Percentiles rank a stretch among this genome's conserved stretches.
Evolutionary conservation across 148 eudicot genomes (phyloP).

Genomic region (Oxyria digyna): DNA sequence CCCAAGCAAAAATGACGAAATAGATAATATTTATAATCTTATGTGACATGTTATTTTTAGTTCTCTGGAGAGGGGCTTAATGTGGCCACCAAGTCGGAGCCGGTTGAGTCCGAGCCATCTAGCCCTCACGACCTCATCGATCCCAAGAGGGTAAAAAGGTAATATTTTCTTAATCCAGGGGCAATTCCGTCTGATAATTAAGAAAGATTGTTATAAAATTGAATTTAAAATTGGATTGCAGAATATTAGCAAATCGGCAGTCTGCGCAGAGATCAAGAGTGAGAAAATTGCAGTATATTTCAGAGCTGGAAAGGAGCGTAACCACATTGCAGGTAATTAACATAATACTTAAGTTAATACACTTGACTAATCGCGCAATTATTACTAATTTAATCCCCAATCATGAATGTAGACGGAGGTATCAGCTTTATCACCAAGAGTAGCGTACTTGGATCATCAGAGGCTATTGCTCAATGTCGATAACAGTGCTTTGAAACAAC

Average conservation of each 20-base stretch:
- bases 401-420: slow-evolving; percentile 56
- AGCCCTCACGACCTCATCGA: slow-evolving; percentile 32
- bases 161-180: background rate
- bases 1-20: no score
- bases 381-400: background rate
- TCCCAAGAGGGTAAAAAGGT: slow-evolving; percentile 92
- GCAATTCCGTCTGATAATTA: background rate
- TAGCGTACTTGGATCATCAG: slow-evolving; percentile 86
- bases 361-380: background rate
- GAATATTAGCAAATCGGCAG: slow-evolving; percentile 89
- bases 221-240: slow-evolving; percentile 9
- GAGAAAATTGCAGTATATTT: slow-evolving; percentile 88
- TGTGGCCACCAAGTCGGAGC: slow-evolving; percentile 36
- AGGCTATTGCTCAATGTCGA: slow-evolving; percentile 77
- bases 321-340: slow-evolving; percentile 63
- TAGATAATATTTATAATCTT: no score
- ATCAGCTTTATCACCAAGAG: slow-evolving; percentile 87
- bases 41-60: no score
- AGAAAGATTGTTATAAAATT: background rate
- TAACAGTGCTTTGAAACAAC: slow-evolving; percentile 75
- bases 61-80: no score
- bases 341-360: background rate
- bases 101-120: slow-evolving; percentile 38
- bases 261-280: slow-evolving; percentile 96
- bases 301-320: slow-evolving; percentile 91